phyloP scores from a whole-genome alignment of 164 flowering plant genomes.

The Vitis rotundifolia region DNA sequence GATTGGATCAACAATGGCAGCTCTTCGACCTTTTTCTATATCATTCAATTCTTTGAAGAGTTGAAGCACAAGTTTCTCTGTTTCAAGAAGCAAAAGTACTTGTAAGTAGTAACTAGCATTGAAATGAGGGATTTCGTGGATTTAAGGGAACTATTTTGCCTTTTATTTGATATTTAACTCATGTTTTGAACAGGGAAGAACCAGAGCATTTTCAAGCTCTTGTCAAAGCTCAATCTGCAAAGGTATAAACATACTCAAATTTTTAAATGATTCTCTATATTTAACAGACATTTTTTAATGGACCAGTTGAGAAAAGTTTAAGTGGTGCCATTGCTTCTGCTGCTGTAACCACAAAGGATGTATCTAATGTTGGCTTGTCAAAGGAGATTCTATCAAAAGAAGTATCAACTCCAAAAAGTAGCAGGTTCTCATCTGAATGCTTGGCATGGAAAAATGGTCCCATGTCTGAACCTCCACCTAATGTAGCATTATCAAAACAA shows the following conservation, averaged over 20 bases:
- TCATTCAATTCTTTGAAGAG: conserved; percentile 29
- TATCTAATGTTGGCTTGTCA: too few relatives aligned
- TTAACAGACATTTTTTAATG: not conserved
- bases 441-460: too few relatives aligned
- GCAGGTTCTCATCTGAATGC: too few relatives aligned
- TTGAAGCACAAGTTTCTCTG: conserved; percentile 63
- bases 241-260: conserved; percentile 40
- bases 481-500: too few relatives aligned
- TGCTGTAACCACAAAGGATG: too few relatives aligned
- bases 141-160: not conserved
- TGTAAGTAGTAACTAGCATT: conserved; percentile 44
- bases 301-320: too few relatives aligned
- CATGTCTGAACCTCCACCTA: too few relatives aligned
- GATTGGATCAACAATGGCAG: conserved; percentile 17
- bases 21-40: conserved; percentile 7
- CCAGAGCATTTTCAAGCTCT: too few relatives aligned
- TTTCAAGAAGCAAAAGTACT: conserved; percentile 64
- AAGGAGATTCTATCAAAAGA: too few relatives aligned
- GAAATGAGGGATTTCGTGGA: not conserved
- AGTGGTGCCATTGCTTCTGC: too few relatives aligned
- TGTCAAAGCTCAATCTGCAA: conserved; percentile 67
- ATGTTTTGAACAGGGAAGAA: conserved; percentile 36
- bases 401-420: too few relatives aligned
- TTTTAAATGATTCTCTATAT: not conserved
- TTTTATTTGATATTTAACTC: not conserved